Percentiles rank a stretch among this genome's conserved stretches.
These are phyloP conservation scores for Yamadazyma taylorii DNA, from an alignment of 1,139 yeast genomes.

Conservation along the genomic window DNA sequence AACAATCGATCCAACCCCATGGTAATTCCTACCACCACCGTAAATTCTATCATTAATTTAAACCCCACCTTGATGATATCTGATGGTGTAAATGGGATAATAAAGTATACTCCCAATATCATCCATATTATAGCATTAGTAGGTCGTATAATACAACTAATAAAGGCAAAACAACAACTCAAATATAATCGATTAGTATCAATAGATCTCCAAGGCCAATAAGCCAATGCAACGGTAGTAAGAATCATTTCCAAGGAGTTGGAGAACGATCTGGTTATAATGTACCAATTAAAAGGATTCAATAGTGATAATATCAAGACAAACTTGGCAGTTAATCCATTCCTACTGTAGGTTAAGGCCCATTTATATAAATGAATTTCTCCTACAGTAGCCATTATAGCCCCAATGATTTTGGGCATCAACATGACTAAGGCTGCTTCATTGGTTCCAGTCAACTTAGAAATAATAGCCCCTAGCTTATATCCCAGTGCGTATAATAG, in stretches of 20 bases:
- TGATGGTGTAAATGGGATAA: conserved; percentile 2
- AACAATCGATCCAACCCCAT: conserved; percentile 55
- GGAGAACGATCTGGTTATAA: conserved; percentile 80
- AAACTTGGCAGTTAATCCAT: conserved; percentile 40
- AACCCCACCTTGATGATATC: conserved; percentile 1
- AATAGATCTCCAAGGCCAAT: conserved; percentile 65
- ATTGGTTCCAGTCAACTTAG: conserved; percentile 8
- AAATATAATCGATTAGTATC: conserved; percentile 13
- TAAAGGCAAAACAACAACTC: conserved; percentile 41
- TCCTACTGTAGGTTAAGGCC: conserved; percentile 36
- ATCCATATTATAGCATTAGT: conserved; percentile 80
- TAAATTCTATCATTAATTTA: conserved; percentile 8
- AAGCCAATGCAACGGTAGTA: conserved; percentile 66
- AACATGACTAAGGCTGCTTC: conserved; percentile 19
- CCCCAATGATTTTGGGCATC: conserved; percentile 69
- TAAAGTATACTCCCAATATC: conserved; percentile 45
- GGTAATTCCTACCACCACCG: conserved; percentile 7
- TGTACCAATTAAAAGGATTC: conserved; percentile 84
- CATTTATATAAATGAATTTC: conserved; percentile 62
- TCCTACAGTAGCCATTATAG: conserved; percentile 66
- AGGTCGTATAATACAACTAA: conserved; percentile 74
- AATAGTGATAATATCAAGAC: conserved; percentile 55
- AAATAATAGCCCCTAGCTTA: conserved; percentile 17
- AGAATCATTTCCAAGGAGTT: conserved; percentile 78
- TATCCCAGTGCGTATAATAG: conserved; percentile 56